Base-by-base conservation (phyloP, 2,329 filamentous ascomycete species). In the Xylariales sp. region DNA sequence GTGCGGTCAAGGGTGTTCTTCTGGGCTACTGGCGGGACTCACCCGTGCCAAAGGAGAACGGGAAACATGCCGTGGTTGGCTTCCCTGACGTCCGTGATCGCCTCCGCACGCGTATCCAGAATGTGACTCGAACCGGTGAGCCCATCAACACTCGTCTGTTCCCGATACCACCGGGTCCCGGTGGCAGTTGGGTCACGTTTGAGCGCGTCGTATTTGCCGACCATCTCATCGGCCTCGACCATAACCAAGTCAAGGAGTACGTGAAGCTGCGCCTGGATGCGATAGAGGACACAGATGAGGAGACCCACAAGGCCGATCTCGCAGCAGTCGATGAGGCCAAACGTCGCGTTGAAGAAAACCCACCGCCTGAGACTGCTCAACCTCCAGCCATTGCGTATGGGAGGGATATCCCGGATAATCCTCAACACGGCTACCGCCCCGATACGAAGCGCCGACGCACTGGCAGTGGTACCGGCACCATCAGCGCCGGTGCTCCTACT, bases 101-200 rank as follows among this genome's bases (percentile, higher is more conserved):
- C 2, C 66, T 83, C 2, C 74, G 78, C 18, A 81, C 77, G 3
- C 69, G 76, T 6, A 72, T 81, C 25, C 72, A 78, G 48, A 60
- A 63, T 1, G 60, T 63, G 33, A 76, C 69, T 30, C 66, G 70
- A 16, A 51, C 59, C 3, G 74, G 74, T 11, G 65, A 72, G 10
- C 50, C 61, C 3, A 61, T 81, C 19, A 61, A 67, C 5, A 53
- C 63, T 28, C 60, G 19, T 67, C 67, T 51, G 61, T 74, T 21
- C 50, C 54, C 54, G 11, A 48, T 78, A 4, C 77, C 76, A 2
- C 69, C 74, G 3, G 78, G 76, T 1, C 74, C 76, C 2, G 77
- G 77, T 16, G 77, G 75, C 37, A 80, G 76, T 52, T 82, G 77
- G 78, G 76, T 81, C 17, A 81, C 76, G 0, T 81, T 81, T 47